Evolutionary conservation across 352 stramenopile species (phyloP).

Genomic region (Phytophthora pisi): DNA sequence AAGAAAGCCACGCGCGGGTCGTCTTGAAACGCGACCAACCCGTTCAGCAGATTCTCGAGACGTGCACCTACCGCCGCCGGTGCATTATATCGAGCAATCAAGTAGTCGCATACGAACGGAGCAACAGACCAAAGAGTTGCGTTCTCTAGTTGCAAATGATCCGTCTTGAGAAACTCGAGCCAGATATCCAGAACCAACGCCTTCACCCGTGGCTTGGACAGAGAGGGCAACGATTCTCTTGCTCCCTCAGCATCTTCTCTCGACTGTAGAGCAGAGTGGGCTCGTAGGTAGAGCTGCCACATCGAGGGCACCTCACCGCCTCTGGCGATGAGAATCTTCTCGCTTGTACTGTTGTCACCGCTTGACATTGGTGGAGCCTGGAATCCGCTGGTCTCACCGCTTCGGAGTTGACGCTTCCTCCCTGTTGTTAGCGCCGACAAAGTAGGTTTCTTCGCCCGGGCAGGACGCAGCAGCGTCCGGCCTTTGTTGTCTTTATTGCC

Average conservation of each 20-base stretch:
- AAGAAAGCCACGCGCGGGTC: slow-evolving; percentile 76
- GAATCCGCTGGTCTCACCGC: slow-evolving; percentile 16
- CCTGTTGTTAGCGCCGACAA: slow-evolving; percentile 6
- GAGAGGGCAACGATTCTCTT: slow-evolving; percentile 25
- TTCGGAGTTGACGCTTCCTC: slow-evolving; percentile 25
- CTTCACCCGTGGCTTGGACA: slow-evolving; percentile 39
- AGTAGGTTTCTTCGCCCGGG: slow-evolving; percentile 18
- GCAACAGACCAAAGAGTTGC: slow-evolving; percentile 53
- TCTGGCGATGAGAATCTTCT: slow-evolving; percentile 21
- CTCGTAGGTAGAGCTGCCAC: slow-evolving; percentile 49
- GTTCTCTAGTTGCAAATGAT: slow-evolving; percentile 66
- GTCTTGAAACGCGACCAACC: slow-evolving; percentile 43
- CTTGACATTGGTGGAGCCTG: slow-evolving; percentile 2
- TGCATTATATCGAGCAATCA: slow-evolving; percentile 60
- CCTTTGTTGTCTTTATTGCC: slow-evolving; percentile 26
- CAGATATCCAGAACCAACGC: slow-evolving; percentile 70
- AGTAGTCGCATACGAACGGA: slow-evolving; percentile 78
- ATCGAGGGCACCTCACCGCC: slow-evolving; percentile 35
- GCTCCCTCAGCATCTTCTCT: slow-evolving; percentile 20
- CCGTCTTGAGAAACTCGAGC: slow-evolving; percentile 76
- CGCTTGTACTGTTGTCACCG: slow-evolving; percentile 19
- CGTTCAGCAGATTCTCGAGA: slow-evolving; percentile 57
- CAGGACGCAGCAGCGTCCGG: slow-evolving; percentile 24
- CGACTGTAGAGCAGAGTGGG: slow-evolving; percentile 21
- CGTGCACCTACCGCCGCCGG: slow-evolving; percentile 55